These are phyloP conservation scores for Achaetomiella virescens DNA, from an alignment of 495 filamentous ascomycete genomes.

Conservation along the genomic window DNA sequence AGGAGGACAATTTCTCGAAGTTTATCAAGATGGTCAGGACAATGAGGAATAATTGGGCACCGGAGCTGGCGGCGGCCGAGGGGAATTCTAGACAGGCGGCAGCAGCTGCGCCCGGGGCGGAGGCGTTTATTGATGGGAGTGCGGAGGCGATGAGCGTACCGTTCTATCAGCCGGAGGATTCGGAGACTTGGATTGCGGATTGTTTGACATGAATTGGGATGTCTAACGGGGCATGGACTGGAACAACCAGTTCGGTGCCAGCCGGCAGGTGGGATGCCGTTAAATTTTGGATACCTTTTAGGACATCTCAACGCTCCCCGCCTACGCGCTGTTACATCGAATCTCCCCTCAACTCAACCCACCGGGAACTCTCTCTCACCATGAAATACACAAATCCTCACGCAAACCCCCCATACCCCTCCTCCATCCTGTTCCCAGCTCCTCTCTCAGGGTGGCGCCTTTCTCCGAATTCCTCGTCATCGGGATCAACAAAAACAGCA, in stretches of 20 bases:
- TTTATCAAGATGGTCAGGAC: slow-evolving; percentile 12
- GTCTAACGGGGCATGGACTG: not conserved
- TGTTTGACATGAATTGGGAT: slow-evolving; percentile 27
- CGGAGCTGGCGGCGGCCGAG: slow-evolving; percentile 5
- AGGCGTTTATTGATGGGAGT: slow-evolving; percentile 1
- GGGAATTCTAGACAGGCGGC: not conserved
- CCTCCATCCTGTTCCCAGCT: too few species aligned
- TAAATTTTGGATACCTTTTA: not conserved
- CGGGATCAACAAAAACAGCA: slow-evolving; percentile 1
- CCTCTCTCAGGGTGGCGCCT: too few species aligned
- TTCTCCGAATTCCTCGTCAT: too few species aligned
- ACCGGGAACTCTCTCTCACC: too few species aligned
- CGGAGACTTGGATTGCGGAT: slow-evolving; percentile 22
- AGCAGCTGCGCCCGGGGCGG: too few species aligned
- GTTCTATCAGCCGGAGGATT: slow-evolving; percentile 14
- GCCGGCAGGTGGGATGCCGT: not conserved
- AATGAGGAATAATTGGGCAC: slow-evolving; percentile 17
- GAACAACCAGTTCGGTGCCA: not conserved
- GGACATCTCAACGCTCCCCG: not conserved
- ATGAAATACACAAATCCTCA: too few species aligned
- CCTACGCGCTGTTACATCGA: not conserved
- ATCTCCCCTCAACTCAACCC: not conserved
- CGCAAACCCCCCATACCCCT: too few species aligned
- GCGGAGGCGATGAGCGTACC: slow-evolving; percentile 8
- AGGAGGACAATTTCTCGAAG: slow-evolving; percentile 21